Evolutionary conservation across 2,329 filamentous ascomycete genomes (phyloP), one percentile per base, ranked within the genome.

Genomic region (Dactylonectria estremocensis): DNA sequence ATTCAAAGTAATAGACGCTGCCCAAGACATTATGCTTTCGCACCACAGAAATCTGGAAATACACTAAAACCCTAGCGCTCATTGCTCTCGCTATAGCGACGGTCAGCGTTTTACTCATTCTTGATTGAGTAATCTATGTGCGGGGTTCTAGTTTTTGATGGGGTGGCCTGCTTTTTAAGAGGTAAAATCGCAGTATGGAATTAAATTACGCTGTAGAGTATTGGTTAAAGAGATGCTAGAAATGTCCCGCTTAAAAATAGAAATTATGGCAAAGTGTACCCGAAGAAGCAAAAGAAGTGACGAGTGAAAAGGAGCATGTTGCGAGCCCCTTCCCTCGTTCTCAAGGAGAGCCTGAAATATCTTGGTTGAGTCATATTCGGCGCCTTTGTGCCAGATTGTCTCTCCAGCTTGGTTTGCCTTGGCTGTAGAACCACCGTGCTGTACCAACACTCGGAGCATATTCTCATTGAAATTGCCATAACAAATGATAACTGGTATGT

Each of bases 401-500:
- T 28, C 16, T 1, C 16, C 9, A 0, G 20, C 0, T 3, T 35
- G 3, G 45, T 66, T 28, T 1, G 54, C 8, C 11, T 33, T 1
- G 16, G 61, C n/a, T 1, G 50, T 61, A 5, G 63, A 61, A 37
- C 14, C 57, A 3, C 63, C 57, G 20, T 52, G 14, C 24, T 37
- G n/a, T 8, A 66, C 18, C 7, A 66, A 7, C 33, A 28, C 14
- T 56, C 5, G 57, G 3, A 66, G 45, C 20, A 6, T 0, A n/a
- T 45, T 40, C 20, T 14, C n/a, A 3, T 43, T 2, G 1, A 13
- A 3, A 14, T 45, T 6, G 0, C 9, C 0, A 14, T 1, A 0
- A 22, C 57, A 66, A 13, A 22, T 2, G 14, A 56, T 50, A 1
- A 40, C 22, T 24, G 57, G 52, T 13, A 43, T 61, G 3, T 7